Conservation (phyloP, 2,329 filamentous ascomycete genomes). For the Ophiosphaerella narmari region DNA sequence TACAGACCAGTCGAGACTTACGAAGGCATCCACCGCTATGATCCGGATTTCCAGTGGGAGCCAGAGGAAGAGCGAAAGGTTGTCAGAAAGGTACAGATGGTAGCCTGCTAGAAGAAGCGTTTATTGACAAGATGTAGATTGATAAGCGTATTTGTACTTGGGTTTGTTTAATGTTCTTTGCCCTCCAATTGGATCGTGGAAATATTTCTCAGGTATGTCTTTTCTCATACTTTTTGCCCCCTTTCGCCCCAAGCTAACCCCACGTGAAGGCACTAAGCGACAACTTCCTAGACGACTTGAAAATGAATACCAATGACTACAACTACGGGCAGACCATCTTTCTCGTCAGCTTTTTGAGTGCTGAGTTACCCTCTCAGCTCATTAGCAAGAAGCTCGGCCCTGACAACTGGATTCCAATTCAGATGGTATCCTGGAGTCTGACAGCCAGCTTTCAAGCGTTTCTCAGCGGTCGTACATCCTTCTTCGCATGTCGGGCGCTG, state of each 20-base stretch:
- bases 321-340: conserved; percentile 61
- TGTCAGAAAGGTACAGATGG: conserved; percentile 55
- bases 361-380: conserved; percentile 54
- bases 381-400: conserved; percentile 54
- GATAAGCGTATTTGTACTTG: conserved; percentile 57
- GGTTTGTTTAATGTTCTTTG: conserved; percentile 61
- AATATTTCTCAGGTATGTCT: conserved; percentile 45
- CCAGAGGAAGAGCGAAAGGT: conserved; percentile 61
- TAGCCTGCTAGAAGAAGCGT: neutral
- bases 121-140: conserved; percentile 42
- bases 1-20: conserved; percentile 62
- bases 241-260: conserved; percentile 49
- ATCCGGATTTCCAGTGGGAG: conserved; percentile 62
- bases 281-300: conserved; percentile 40
- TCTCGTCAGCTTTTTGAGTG: conserved; percentile 76
- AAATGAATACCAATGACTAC: conserved; percentile 45
- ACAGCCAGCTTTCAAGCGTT: conserved; percentile 71
- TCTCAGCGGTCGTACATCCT: conserved; percentile 56
- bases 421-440: conserved; percentile 52
- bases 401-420: conserved; percentile 50
- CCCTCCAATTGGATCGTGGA: conserved; percentile 56
- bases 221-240: too few species aligned
- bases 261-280: conserved; percentile 44
- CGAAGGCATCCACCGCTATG: conserved; percentile 64
- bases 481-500: conserved; percentile 50